A percentile compares a stretch with the other conserved stretches of the same genome.
Conservation (phyloP, 2,329 filamentous ascomycete species). For the Boeremia exigua region DNA sequence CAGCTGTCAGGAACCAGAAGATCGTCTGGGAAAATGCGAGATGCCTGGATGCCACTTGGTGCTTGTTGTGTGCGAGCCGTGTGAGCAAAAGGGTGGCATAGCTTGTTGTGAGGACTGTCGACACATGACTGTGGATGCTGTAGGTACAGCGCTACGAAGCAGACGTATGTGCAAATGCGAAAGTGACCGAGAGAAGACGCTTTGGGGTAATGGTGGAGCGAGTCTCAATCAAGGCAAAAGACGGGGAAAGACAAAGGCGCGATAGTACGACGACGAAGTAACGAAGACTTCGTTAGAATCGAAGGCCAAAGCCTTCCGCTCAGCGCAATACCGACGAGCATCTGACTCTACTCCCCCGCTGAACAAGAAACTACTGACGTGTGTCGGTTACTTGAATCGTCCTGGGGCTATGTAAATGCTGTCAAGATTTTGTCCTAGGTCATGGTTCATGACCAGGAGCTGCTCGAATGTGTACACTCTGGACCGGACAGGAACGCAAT, state of each 20-base stretch:
- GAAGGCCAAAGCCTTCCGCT: neutral
- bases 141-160: neutral
- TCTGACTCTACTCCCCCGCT: too few relatives aligned
- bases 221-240: constrained; percentile 1
- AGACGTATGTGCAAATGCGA: constrained; percentile 28
- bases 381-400: too few relatives aligned
- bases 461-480: too few relatives aligned
- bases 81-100: constrained; percentile 17
- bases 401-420: too few relatives aligned
- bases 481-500: too few relatives aligned
- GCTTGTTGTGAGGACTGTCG: constrained; percentile 27
- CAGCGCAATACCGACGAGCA: too few relatives aligned
- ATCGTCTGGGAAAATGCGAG: constrained; percentile 26
- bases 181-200: constrained; percentile 22
- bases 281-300: neutral
- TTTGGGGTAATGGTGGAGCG: constrained; percentile 26
- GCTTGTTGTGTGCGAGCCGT: constrained; percentile 26
- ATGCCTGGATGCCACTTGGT: constrained; percentile 27
- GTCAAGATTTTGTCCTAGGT: too few relatives aligned
- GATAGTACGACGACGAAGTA: neutral
- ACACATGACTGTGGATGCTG: constrained; percentile 1
- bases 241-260: neutral
- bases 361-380: too few relatives aligned
- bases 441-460: too few relatives aligned
- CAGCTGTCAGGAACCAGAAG: constrained; percentile 19